These are phyloP conservation scores for Colletotrichum phormii DNA, from an alignment of 2,329 filamentous ascomycete genomes.

Conservation along the genomic window DNA sequence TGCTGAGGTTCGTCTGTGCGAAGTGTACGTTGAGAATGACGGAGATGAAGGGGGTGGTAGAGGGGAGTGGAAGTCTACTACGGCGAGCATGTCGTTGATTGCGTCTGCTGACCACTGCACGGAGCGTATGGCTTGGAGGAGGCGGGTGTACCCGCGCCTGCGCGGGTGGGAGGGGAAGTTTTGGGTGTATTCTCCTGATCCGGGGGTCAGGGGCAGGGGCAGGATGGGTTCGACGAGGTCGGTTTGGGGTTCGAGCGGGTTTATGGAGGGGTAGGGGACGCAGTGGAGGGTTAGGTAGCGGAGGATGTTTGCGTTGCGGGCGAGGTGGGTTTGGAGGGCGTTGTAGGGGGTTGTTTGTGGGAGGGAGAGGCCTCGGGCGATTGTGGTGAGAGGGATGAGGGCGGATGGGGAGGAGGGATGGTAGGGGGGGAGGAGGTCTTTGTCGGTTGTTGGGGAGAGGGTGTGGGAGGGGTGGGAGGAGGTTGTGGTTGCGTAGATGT, in stretches of 20 bases:
- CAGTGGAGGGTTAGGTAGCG: conserved; percentile 37
- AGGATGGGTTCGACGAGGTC: conserved; percentile 13
- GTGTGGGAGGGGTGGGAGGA: background rate
- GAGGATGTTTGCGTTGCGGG: conserved; percentile 39
- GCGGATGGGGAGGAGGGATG: conserved; percentile 3
- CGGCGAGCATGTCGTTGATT: conserved; percentile 22
- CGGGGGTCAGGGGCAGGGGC: background rate
- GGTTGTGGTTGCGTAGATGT: background rate
- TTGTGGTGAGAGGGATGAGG: conserved; percentile 8
- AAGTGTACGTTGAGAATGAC: background rate
- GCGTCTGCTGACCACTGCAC: conserved; percentile 18
- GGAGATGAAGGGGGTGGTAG: background rate
- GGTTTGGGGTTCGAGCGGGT: conserved; percentile 1
- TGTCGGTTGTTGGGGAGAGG: background rate
- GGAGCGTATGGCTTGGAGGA: conserved; percentile 26
- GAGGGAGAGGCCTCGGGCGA: conserved; percentile 34
- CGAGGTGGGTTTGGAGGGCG: conserved; percentile 35
- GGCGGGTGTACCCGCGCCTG: conserved; percentile 3
- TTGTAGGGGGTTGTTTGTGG: conserved; percentile 8
- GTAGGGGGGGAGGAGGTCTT: conserved; percentile 19
- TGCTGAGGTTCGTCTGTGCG: background rate
- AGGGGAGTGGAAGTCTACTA: conserved; percentile 9
- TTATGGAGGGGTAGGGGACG: conserved; percentile 20
- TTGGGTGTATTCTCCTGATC: background rate
- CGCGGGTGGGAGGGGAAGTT: background rate